phyloP scores from a whole-genome alignment of 192 early-diverging fungal species.

The Backusella liffmaniae region DNA sequence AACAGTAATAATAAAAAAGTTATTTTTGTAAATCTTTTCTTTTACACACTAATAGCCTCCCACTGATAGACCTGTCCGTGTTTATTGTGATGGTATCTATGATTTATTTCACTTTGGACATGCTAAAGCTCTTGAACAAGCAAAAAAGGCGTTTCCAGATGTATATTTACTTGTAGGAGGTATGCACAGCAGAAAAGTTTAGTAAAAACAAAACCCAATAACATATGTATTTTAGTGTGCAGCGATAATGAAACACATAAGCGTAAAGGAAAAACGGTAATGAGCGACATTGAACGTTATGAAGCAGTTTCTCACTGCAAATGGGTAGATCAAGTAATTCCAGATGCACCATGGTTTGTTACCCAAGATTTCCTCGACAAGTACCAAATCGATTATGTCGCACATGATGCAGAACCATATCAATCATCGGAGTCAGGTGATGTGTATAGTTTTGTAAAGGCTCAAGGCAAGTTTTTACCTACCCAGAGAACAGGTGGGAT shows the following conservation, averaged over 20 bases:
- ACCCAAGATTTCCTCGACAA: slow-evolving; percentile 73
- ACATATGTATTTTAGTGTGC: slow-evolving; percentile 45
- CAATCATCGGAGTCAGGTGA: slow-evolving; percentile 71
- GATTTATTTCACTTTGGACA: slow-evolving; percentile 83
- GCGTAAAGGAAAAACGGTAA: slow-evolving; percentile 82
- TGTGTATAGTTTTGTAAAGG: slow-evolving; percentile 80
- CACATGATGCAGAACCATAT: slow-evolving; percentile 81
- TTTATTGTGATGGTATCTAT: slow-evolving; percentile 84
- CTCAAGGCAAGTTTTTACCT: slow-evolving; percentile 61
- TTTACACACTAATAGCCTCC: slow-evolving; percentile 43
- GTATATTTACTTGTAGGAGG: slow-evolving; percentile 72
- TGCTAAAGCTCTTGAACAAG: slow-evolving; percentile 73
- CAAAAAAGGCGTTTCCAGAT: slow-evolving; percentile 73
- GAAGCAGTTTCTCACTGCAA: slow-evolving; percentile 80
- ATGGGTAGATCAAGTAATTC: slow-evolving; percentile 81
- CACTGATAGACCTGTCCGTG: slow-evolving; percentile 62
- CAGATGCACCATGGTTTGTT: slow-evolving; percentile 75
- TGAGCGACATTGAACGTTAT: slow-evolving; percentile 74
- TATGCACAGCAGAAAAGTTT: background rate
- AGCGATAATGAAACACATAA: slow-evolving; percentile 71
- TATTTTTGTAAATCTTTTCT: background rate
- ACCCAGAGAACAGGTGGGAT: slow-evolving; percentile 79
- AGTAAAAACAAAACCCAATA: background rate
- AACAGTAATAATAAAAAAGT: background rate
- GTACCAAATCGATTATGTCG: slow-evolving; percentile 80